Percentiles rank a stretch among this genome's conserved stretches.
Evolutionary conservation across 164 flowering plant genomes (phyloP).

Genomic region (Cinnamomum micranthum): DNA sequence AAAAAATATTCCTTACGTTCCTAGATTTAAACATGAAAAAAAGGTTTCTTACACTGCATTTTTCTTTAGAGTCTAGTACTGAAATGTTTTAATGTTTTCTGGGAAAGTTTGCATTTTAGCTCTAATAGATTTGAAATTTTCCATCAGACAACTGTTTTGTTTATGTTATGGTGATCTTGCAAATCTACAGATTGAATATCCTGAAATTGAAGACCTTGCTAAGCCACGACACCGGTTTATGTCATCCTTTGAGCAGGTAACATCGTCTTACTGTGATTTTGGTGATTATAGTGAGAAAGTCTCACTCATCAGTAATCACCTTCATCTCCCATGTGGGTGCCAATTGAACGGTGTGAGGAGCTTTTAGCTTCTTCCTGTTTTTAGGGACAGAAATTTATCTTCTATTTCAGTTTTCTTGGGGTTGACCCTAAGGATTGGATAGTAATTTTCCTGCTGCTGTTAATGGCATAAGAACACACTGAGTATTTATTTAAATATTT

Average conservation of each 20-base stretch:
- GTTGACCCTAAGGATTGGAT: too few relatives aligned
- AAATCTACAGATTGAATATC: slow-evolving; percentile 81
- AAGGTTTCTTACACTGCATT: background rate
- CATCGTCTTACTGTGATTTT: background rate
- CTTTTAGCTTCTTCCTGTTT: too few relatives aligned
- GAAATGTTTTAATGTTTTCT: background rate
- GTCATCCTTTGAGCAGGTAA: slow-evolving; percentile 98
- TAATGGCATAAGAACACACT: too few relatives aligned
- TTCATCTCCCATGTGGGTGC: too few relatives aligned
- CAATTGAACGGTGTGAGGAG: too few relatives aligned
- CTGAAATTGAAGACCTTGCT: slow-evolving; percentile 83
- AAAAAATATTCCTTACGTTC: too few relatives aligned
- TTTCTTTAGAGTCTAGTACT: background rate
- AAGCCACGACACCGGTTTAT: slow-evolving; percentile 95
- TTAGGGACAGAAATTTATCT: too few relatives aligned
- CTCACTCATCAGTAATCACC: background rate
- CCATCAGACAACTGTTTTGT: background rate
- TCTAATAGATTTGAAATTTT: background rate
- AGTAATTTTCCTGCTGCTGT: too few relatives aligned
- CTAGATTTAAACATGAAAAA: background rate
- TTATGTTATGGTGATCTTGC: background rate
- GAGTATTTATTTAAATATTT: too few relatives aligned
- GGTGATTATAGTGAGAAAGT: background rate
- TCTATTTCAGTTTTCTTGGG: too few relatives aligned
- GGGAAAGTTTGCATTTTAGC: background rate